Evolutionary conservation across 2,329 filamentous ascomycete species (phyloP), one percentile per base, ranked within the genome.

Genomic region (Talaromyces sp.): DNA sequence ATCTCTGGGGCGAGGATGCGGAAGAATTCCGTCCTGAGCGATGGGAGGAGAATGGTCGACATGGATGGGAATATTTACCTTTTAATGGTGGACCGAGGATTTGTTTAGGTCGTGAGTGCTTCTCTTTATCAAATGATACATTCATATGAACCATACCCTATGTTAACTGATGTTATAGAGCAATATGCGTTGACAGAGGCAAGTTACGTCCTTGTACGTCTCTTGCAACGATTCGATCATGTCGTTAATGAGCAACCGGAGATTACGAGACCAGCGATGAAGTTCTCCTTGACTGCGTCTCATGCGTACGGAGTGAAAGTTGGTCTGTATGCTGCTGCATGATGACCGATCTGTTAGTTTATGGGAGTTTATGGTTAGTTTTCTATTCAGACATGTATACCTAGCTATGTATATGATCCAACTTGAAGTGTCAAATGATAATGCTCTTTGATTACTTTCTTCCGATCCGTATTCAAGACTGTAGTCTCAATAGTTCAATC

Each of bases 11-110:
- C 2, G 56, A 66, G 0, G 79, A 81, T 41, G 76, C 77, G 1
- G 70, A 77, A 0, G 60, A 65, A 3, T 82, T 80, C 58, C 73
- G 73, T 7, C 80, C 80, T 0, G 80, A 81, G 57, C 65, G 80
- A 36, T 81, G 80, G 79, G 52, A 59, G 17, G 37, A 50, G 17
- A 52, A 54, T 1, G 80, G 78, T 76, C 78, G 74, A 9, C 79
- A 79, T 1, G 64, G 65, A 13, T 82, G 79, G 79, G 77, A 76
- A 0, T 69, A 64, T 62, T 62, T 64, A 11, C 67, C 63, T 31
- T 72, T 67, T 62, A 66, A 66, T 53, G 65, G 61, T 40, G 67
- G 66, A 1, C 67, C 66, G 2, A 43, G 66, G 39, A 67, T 65
- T 28, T 69, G 66, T 37, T 55, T 70, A 28, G 67, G 67, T 11